Percentiles rank a stretch among this genome's conserved stretches.
Conservation (phyloP, 495 filamentous ascomycete species). For the Thermochaetoides thermophila region DNA sequence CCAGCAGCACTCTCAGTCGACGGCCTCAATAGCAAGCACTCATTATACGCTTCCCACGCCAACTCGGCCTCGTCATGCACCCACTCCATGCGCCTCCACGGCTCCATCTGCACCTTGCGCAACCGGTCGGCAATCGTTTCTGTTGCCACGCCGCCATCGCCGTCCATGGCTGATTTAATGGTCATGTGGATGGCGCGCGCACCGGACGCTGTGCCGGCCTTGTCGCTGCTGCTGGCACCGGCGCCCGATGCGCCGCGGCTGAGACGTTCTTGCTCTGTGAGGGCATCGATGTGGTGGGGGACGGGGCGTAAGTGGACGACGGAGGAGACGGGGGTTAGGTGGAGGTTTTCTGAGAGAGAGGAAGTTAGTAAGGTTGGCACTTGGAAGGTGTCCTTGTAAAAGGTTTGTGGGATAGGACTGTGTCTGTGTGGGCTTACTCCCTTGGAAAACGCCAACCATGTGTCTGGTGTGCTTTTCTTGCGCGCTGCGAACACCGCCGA, state of each 20-base stretch:
- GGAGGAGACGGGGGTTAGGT: constrained; percentile 31
- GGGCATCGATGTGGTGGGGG: constrained; percentile 33
- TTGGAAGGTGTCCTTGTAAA: too few relatives aligned
- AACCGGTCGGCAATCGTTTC: constrained; percentile 35
- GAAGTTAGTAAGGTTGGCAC: not conserved
- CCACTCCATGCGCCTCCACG: constrained; percentile 29
- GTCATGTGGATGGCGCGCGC: constrained; percentile 38
- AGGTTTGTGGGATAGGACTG: not conserved
- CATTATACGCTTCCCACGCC: constrained; percentile 29
- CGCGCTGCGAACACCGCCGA: constrained; percentile 24
- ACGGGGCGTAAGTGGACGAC: constrained; percentile 32
- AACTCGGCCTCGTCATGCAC: constrained; percentile 28
- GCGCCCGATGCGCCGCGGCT: constrained; percentile 12
- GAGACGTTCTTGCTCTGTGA: constrained; percentile 28
- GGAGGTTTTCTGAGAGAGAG: constrained; percentile 25
- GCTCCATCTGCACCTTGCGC: constrained; percentile 29
- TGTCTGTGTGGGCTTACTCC: constrained; percentile 17
- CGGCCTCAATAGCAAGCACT: constrained; percentile 21
- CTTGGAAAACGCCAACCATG: constrained; percentile 37
- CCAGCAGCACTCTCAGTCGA: not conserved
- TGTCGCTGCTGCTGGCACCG: constrained; percentile 1
- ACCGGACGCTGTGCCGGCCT: constrained; percentile 6
- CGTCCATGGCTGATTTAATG: constrained; percentile 30
- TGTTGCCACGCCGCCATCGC: constrained; percentile 24
- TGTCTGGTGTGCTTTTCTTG: constrained; percentile 23